Evolutionary conservation across 192 early-diverging fungal species (phyloP).

Genomic region (Rhizophlyctis rosea): DNA sequence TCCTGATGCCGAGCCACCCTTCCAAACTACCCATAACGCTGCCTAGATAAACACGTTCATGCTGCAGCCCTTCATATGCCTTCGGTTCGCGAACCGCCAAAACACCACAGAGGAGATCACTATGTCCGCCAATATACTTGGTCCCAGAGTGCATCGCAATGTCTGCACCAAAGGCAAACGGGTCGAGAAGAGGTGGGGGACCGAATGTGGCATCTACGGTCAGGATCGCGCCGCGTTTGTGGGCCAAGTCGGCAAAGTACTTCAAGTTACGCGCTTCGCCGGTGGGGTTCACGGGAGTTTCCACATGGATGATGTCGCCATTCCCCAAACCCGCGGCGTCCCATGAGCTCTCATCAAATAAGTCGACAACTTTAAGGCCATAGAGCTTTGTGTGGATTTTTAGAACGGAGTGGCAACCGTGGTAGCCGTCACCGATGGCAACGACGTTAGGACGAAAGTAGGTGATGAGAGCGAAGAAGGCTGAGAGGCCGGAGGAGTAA

Average conservation of each 20-base stretch:
- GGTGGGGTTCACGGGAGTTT: conserved; percentile 59
- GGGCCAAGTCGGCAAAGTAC: conserved; percentile 27
- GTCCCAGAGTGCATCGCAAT: conserved; percentile 68
- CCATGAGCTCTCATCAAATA: neutral
- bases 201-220: conserved; percentile 69
- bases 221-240: conserved; percentile 44
- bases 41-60: conserved; percentile 50
- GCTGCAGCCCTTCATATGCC: conserved; percentile 37
- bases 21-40: conserved; percentile 64
- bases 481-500: too few relatives aligned
- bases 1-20: conserved; percentile 61
- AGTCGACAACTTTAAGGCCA: neutral
- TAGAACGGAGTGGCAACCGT: neutral
- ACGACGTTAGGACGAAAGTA: neutral
- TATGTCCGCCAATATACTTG: conserved; percentile 73
- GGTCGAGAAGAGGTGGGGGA: conserved; percentile 65
- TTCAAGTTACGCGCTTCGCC: conserved; percentile 50
- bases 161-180: conserved; percentile 53
- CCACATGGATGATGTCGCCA: conserved; percentile 63
- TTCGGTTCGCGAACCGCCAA: conserved; percentile 46
- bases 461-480: too few relatives aligned
- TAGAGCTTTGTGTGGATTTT: conserved; percentile 13
- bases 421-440: neutral
- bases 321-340: too few relatives aligned
- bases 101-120: conserved; percentile 65